Conservation (phyloP, 371 early-diverging fungal genomes). For the Mortierella sp. region DNA sequence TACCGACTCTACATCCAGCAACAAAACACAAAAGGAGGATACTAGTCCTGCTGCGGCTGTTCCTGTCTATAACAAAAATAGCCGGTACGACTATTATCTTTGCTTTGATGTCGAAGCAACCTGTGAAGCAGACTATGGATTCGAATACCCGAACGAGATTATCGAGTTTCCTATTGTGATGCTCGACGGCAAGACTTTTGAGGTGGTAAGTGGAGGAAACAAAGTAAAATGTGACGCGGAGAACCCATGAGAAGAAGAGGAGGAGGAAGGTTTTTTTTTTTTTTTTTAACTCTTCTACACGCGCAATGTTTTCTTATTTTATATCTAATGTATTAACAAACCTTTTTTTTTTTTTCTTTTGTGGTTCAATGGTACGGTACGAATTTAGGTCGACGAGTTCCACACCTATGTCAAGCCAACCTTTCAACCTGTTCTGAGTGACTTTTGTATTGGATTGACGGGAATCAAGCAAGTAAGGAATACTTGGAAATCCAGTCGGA, state of each 20-base stretch:
- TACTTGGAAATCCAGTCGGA: not conserved
- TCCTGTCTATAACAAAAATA: conserved; percentile 13
- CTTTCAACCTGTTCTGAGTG: conserved; percentile 69
- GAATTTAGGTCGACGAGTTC: conserved; percentile 72
- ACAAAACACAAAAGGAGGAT: not conserved
- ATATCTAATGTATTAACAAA: not conserved
- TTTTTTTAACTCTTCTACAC: not conserved
- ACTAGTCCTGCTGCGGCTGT: not conserved
- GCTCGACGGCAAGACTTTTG: conserved; percentile 66
- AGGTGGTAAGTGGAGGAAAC: conserved; percentile 58
- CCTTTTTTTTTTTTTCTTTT: not conserved
- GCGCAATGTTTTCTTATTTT: too few relatives aligned
- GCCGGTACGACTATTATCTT: conserved; percentile 66
- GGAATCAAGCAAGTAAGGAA: conserved; percentile 70
- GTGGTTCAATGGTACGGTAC: not conserved
- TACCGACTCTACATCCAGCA: too few relatives aligned
- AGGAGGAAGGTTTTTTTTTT: too few relatives aligned
- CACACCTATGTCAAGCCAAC: conserved; percentile 78
- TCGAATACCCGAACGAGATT: conserved; percentile 78
- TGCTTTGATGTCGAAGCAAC: conserved; percentile 90
- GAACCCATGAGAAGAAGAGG: too few relatives aligned
- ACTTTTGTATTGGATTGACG: conserved; percentile 79
- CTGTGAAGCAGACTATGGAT: conserved; percentile 68
- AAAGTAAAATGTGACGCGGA: too few relatives aligned
- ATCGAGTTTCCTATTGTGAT: conserved; percentile 88